phyloP scores from a whole-genome alignment of 257 asterid genomes.

The Solanum virginianum region DNA sequence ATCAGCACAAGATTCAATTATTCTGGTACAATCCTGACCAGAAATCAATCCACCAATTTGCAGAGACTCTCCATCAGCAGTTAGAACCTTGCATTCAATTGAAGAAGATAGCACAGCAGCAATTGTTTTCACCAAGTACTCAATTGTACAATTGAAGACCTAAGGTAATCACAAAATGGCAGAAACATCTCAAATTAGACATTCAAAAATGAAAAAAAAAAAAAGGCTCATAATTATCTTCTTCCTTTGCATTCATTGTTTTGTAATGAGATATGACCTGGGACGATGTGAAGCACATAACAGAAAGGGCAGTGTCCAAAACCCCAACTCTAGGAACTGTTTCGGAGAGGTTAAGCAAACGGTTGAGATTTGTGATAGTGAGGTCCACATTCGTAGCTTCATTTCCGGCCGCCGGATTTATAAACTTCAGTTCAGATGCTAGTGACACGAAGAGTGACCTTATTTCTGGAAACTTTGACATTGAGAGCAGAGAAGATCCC shows the following conservation, averaged over 20 bases:
- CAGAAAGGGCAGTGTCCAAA: constrained; percentile 65
- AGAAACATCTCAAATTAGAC: neutral
- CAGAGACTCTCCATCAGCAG: constrained; percentile 21
- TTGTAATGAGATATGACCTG: constrained; percentile 27
- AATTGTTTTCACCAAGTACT: constrained; percentile 35
- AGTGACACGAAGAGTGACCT: constrained; percentile 37
- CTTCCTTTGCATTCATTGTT: neutral
- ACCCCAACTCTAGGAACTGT: constrained; percentile 26
- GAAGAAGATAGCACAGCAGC: constrained; percentile 48
- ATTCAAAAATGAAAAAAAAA: neutral
- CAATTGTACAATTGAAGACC: constrained; percentile 48
- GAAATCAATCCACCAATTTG: constrained; percentile 46
- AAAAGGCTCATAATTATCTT: neutral
- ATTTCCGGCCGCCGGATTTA: constrained; percentile 8
- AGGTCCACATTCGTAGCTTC: constrained; percentile 9
- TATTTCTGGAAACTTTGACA: constrained; percentile 32
- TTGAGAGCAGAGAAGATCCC: neutral
- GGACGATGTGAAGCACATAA: constrained; percentile 63
- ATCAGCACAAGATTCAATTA: constrained; percentile 35
- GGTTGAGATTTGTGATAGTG: constrained; percentile 40
- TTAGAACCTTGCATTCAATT: constrained; percentile 33
- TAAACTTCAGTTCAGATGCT: constrained; percentile 42
- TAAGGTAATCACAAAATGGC: neutral
- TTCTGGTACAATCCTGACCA: constrained; percentile 18
- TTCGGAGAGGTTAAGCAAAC: constrained; percentile 46